Base-by-base conservation (phyloP, 1,139 yeast genomes). In the Hyphopichia khmerensis region DNA sequence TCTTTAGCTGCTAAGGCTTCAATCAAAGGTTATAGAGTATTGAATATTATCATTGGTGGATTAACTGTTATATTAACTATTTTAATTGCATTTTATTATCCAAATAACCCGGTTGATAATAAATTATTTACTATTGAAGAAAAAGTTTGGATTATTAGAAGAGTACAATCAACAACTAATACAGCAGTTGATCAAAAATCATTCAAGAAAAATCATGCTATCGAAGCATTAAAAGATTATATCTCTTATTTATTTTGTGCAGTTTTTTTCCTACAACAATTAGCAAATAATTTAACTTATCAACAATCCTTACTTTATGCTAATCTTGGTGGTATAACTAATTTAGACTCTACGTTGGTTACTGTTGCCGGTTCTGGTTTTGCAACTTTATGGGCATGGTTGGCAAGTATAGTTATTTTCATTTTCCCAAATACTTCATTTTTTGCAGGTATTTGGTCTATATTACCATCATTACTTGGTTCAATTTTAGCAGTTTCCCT, bases 301-400 rank as follows among this genome's bases (percentile, higher is more conserved):
- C 79, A 73, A 49, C 75, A 75, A 47, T 72, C 68, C 40, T 52
- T 75, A 37, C 56, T 76, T 38, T 76, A 67, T 44, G 63, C 60
- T 21, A 64, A 63, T 35, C 62, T 73, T 55, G 78, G 78, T 39
- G 69, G 60, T 3, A 59, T 75, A 31, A 54, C 66, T 18, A 69
- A 65, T 48, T 60, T 78, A 41, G 69, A 67, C 40, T 70, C 82
- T 1, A 75, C 80, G 1, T 56, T 79, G 31, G 79, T 79, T 4
- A 69, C 81, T 4, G 80, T 77, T 39, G 81, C 80, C 1, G 66
- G 75, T 34, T 74, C 77, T 38, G 75, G 79, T 0, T 75, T 65
- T 45, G 65, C 75, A 1, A 59, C 63, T 4, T 47, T 61, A 3
- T 65, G 69, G 57, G 55, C 67, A 17, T 36, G 65, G 21, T 49